phyloP scores from a whole-genome alignment of 495 filamentous ascomycete genomes.

The Penicillium antarcticum region DNA sequence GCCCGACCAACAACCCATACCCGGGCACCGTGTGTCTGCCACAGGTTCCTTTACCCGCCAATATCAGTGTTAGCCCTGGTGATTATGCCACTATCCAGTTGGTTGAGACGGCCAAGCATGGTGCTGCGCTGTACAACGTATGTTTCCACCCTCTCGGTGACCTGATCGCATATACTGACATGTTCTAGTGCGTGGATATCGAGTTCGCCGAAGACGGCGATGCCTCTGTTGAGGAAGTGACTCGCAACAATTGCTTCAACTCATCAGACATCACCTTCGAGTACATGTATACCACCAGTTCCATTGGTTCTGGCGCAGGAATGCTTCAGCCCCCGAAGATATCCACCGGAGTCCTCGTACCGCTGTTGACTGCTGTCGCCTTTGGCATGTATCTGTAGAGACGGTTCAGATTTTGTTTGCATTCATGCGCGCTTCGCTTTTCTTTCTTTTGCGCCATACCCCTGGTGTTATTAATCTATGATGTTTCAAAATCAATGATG shows the following conservation, averaged over 20 bases:
- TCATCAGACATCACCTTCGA: conserved; percentile 69
- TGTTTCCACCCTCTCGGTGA: conserved; percentile 25
- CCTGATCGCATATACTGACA: conserved; percentile 10
- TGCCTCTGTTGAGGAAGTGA: conserved; percentile 59
- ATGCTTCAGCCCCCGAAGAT: conserved; percentile 15
- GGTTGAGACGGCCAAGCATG: conserved; percentile 84
- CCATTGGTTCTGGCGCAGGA: conserved; percentile 49
- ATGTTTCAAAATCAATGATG: conserved; percentile 15
- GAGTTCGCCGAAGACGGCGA: conserved; percentile 75
- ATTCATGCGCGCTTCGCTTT: conserved; percentile 16
- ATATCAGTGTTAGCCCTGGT: conserved; percentile 67
- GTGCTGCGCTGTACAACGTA: conserved; percentile 89
- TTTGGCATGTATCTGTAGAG: conserved; percentile 29
- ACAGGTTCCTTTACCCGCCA: conserved; percentile 80
- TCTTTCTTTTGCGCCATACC: conserved; percentile 18
- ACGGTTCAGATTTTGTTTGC: conserved; percentile 9
- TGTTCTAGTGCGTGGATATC: conserved; percentile 80
- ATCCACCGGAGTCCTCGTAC: conserved; percentile 14
- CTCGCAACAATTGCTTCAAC: conserved; percentile 80
- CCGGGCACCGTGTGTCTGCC: conserved; percentile 86
- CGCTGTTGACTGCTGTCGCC: conserved; percentile 19
- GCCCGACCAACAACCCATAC: conserved; percentile 77
- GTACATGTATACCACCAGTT: conserved; percentile 64
- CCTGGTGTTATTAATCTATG: conserved; percentile 9
- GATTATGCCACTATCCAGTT: conserved; percentile 95